phyloP scores from a whole-genome alignment of 2,329 filamentous ascomycete species.

The Cladosporium cucumerinum region DNA sequence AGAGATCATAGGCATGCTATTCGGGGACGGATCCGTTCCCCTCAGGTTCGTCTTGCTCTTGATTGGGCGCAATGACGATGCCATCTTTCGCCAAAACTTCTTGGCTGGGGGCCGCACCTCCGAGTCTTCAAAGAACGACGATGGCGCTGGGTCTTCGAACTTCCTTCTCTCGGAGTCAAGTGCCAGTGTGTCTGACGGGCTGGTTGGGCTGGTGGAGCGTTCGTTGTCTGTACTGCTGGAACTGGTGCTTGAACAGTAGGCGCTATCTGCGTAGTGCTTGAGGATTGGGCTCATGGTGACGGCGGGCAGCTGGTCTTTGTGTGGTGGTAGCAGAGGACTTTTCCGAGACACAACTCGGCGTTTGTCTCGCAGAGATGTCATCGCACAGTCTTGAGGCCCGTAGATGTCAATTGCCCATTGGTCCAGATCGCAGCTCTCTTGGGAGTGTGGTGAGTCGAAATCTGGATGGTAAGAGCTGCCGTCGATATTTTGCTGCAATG shows the following conservation, averaged over 20 bases:
- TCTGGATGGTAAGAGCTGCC: background rate
- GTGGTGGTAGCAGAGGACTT: background rate
- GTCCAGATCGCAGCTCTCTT: background rate
- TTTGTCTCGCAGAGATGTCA: background rate
- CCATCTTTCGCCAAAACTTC: background rate
- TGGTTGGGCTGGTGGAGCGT: background rate
- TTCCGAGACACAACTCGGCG: background rate
- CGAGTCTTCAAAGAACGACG: background rate
- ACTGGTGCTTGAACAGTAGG: background rate
- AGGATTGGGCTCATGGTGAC: background rate
- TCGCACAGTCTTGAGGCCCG: background rate
- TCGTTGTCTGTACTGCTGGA: background rate
- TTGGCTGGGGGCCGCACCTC: background rate
- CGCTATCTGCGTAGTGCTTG: background rate
- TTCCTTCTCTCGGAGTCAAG: background rate
- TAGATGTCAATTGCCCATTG: background rate
- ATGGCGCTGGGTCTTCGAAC: background rate
- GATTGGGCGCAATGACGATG: background rate
- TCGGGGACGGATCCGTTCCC: background rate
- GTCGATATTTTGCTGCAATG: background rate
- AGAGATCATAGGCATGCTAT: background rate
- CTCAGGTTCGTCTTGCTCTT: background rate
- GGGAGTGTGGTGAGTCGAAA: background rate
- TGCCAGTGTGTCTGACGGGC: background rate
- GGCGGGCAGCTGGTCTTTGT: background rate